Base-by-base conservation (phyloP, 306 rosid species). In the Quillaja saponaria region DNA sequence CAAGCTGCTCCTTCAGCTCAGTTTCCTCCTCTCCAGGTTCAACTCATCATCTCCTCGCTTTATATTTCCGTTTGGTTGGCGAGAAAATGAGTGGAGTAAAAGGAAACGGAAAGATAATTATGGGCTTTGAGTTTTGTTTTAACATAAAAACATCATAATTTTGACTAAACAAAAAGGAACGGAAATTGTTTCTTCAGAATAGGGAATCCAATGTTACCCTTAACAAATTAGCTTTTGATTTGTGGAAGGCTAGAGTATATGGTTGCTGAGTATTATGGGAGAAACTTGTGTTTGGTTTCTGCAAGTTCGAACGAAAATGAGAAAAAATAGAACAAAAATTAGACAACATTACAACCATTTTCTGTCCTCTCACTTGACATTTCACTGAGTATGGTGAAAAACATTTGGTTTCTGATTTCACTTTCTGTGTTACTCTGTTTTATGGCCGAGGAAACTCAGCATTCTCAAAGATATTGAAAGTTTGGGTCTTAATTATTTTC, bases 1-100 rank as follows among this genome's bases (percentile, higher is more conserved):
- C 99, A 92, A 87, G 96, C 95, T 10, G 95, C 87, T 57, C 96
- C 96, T 35, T 86, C 99, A 19, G 95, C 96, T 67, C 95, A 92
- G 83, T 92, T 92, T 68, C 98, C 99, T 67, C 94, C 96, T 9
- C 95, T 92, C 44, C 95, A 92, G 98, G 99, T 88, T 80, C 37
- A 8, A 16, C 15, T 33, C 4, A 45, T 55, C n/a, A 12, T 50
- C 40, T 34, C 38, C 14, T 15, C 21, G 11, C 33, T 19, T 20
- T 46, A 41, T 13, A 34, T 55, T 20, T 44, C 34, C 37, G 61
- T 67, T 58, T 74, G 62, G 37, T 68, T 69, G 28, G 41, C 53
- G 15, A 45, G 66, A 33, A n/a, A 47, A 11, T 20, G 6, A 8
- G 11, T 3, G 8, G 13, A 39, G 44, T 39, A 39, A 39, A 8